phyloP scores from a whole-genome alignment of 2,329 filamentous ascomycete genomes.

The Coleophoma eucalyptorum region DNA sequence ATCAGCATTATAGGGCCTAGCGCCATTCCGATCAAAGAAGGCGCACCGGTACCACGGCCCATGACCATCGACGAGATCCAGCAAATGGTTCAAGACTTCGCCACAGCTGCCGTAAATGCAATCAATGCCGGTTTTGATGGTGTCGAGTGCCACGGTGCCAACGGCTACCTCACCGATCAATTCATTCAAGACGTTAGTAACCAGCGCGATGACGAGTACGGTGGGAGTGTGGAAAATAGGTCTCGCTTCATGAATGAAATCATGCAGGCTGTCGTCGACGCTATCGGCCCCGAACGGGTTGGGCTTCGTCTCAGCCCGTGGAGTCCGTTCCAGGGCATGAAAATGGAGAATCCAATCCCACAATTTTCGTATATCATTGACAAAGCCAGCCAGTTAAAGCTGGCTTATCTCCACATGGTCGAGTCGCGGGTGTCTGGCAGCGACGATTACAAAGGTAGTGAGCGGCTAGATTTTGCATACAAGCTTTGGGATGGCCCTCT shows the following conservation, averaged over 20 bases:
- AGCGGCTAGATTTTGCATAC: slow-evolving; percentile 9
- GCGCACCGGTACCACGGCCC: slow-evolving; percentile 4
- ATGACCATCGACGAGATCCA: slow-evolving; percentile 17
- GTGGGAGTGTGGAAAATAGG: slow-evolving; percentile 21
- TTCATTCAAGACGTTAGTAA: slow-evolving; percentile 20
- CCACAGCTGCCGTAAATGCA: slow-evolving; percentile 13
- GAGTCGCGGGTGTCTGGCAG: slow-evolving; percentile 43
- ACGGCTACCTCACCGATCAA: slow-evolving; percentile 22
- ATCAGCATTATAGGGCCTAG: slow-evolving; percentile 6
- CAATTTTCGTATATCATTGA: slow-evolving; percentile 42
- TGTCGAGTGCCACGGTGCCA: slow-evolving; percentile 20
- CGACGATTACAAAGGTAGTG: slow-evolving; percentile 49
- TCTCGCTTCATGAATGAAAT: slow-evolving; percentile 46
- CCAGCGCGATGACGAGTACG: slow-evolving; percentile 16
- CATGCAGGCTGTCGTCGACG: slow-evolving; percentile 42
- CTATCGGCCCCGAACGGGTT: slow-evolving; percentile 34
- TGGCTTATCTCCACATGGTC: slow-evolving; percentile 52
- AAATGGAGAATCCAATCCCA: slow-evolving; percentile 37
- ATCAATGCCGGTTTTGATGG: slow-evolving; percentile 23
- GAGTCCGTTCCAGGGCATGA: slow-evolving; percentile 47
- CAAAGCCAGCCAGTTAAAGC: slow-evolving; percentile 29
- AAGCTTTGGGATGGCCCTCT: slow-evolving; percentile 11
- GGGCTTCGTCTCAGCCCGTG: slow-evolving; percentile 58
- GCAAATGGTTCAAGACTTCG: slow-evolving; percentile 12
- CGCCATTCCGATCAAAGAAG: slow-evolving; percentile 4